phyloP scores from a whole-genome alignment of 2,329 filamentous ascomycete species.

The Periconia sp. region DNA sequence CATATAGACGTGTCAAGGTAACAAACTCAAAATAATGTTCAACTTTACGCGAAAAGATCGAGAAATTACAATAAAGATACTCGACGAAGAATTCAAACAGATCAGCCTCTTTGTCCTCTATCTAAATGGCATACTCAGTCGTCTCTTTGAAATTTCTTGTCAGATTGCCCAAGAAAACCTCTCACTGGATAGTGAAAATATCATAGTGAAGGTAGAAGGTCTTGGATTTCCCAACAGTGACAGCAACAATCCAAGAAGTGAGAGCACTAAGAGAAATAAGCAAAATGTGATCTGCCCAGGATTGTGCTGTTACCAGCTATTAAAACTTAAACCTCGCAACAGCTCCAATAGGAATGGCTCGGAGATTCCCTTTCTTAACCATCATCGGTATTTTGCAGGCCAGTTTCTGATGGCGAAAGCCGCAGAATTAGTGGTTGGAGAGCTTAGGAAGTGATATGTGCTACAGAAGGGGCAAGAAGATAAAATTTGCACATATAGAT shows the following conservation, averaged over 20 bases:
- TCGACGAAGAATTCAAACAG: constrained; percentile 22
- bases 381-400: too few species aligned
- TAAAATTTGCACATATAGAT: too few species aligned
- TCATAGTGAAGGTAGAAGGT: constrained; percentile 17
- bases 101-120: constrained; percentile 19
- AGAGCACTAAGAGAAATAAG: constrained; percentile 6
- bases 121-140: constrained; percentile 8
- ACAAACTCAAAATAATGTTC: constrained; percentile 17
- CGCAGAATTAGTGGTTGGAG: too few species aligned
- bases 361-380: too few species aligned
- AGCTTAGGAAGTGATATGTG: too few species aligned
- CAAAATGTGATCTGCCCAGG: neutral
- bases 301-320: neutral
- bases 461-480: too few species aligned
- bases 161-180: constrained; percentile 13
- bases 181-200: constrained; percentile 14
- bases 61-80: constrained; percentile 22
- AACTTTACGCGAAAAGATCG: constrained; percentile 11
- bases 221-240: constrained; percentile 11
- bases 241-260: constrained; percentile 10
- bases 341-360: too few species aligned
- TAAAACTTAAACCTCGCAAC: neutral
- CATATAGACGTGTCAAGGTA: constrained; percentile 20
- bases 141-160: constrained; percentile 14
- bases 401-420: too few species aligned